Evolutionary conservation across 1,139 yeast species (phyloP).

Genomic region (Pichia sp.): DNA sequence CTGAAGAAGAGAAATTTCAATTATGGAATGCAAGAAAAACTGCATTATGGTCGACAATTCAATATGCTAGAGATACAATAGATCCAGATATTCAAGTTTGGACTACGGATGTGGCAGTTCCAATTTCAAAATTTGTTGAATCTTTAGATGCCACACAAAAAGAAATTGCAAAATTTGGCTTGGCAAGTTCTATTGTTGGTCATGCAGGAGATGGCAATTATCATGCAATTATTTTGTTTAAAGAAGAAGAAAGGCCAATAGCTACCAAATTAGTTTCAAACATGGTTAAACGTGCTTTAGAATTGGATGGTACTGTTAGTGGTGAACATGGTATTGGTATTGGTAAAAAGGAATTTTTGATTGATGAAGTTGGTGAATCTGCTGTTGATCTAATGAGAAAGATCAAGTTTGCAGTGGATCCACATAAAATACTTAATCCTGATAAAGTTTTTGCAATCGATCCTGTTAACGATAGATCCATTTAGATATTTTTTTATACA

Average conservation of each 20-base stretch:
- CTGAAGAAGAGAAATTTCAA: constrained; percentile 59
- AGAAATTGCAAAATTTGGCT: constrained; percentile 53
- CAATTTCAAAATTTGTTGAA: constrained; percentile 60
- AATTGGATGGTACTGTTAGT: constrained; percentile 76
- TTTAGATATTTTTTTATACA: background rate
- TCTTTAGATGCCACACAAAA: constrained; percentile 53
- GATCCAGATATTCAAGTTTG: constrained; percentile 64
- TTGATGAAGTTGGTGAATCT: constrained; percentile 60
- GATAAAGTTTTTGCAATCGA: constrained; percentile 68
- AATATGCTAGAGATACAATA: constrained; percentile 51
- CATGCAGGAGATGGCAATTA: constrained; percentile 92
- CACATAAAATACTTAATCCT: constrained; percentile 66
- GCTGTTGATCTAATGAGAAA: constrained; percentile 70
- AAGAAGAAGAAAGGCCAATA: constrained; percentile 37
- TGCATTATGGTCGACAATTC: constrained; percentile 82
- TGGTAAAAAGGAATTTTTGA: constrained; percentile 63
- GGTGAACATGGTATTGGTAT: constrained; percentile 89
- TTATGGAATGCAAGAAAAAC: constrained; percentile 86
- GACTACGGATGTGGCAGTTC: constrained; percentile 90
- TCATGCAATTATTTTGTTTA: constrained; percentile 68
- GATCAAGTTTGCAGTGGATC: constrained; percentile 66
- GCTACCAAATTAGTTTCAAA: constrained; percentile 54
- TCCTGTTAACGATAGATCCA: constrained; percentile 31
- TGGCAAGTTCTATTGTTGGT: constrained; percentile 52
- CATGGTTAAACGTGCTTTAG: constrained; percentile 63